Evolutionary conservation across 257 asterid genomes (phyloP), one percentile per base, ranked within the genome.

Genomic region (Ligustrum vulgare): DNA sequence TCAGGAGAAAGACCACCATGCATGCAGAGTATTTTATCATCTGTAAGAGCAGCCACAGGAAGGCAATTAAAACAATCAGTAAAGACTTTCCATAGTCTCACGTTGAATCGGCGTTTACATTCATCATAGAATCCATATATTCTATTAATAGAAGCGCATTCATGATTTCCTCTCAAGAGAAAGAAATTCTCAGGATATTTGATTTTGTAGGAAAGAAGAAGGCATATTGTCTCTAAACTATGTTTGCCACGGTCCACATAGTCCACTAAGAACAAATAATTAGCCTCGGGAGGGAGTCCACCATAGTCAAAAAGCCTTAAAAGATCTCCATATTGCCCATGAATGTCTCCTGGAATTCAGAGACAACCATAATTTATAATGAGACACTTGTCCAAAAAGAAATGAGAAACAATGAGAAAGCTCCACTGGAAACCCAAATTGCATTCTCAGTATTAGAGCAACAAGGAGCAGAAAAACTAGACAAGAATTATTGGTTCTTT

Each of bases 181-280:
- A 45, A 45, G 56, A 45, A 45, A 45, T 45, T 45, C 56, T 45
- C 56, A 8, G 56, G 56, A 45, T 45, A 45, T 45, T 45, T 45
- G 56, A 45, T 45, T 45, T 45, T 45, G 56, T 45, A 45, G 56
- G 56, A 20, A 45, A 45, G 56, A 45, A 45, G 56, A 45, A 45
- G 56, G 56, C 56, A 45, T 62, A 79, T 82, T n/a, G 86, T 82
- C 54, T 82, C 86, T 71, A 82, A 58, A 66, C 82, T 79, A 63
- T 82, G 86, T 67, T 82, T 82, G 51, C 86, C 84, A 37, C 86
- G 81, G 74, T 82, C 86, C 33, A 79, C 86, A 37, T 82, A 82
- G 70, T 82, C 86, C 45, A 83, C 86, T 58, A 79, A 67, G 67
- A 82, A 82, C 74, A 82, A 77, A 71, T 79, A 82, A 49, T 76